phyloP scores from a whole-genome alignment of 768 basidiomycete genomes.

The Hypsizygus marmoreus region DNA sequence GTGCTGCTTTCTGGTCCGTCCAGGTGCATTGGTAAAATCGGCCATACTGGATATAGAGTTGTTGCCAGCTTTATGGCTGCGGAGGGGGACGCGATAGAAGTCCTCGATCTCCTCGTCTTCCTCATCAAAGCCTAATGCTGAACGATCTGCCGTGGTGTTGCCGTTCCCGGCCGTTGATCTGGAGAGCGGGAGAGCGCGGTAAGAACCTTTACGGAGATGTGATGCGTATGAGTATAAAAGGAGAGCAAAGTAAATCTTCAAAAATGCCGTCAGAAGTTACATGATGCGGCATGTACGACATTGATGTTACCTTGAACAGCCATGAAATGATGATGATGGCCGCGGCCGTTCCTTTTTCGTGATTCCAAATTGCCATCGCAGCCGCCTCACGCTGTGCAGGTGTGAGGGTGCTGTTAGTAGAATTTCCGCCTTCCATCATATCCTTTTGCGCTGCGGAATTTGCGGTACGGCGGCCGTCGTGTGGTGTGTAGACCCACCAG shows the following conservation, averaged over 20 bases:
- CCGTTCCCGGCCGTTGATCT: constrained; percentile 38
- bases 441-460: constrained; percentile 90
- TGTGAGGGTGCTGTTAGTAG: constrained; percentile 54
- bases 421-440: constrained; percentile 66
- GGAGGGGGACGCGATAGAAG: constrained; percentile 67
- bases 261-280: constrained; percentile 6
- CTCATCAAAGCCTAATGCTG: constrained; percentile 38
- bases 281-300: not conserved
- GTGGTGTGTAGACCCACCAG: constrained; percentile 92
- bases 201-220: constrained; percentile 90
- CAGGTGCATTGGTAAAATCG: constrained; percentile 64
- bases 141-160: constrained; percentile 31
- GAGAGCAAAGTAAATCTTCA: constrained; percentile 89
- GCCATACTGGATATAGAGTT: constrained; percentile 56
- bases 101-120: constrained; percentile 69
- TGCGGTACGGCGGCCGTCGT: constrained; percentile 79
- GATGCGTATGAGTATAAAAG: constrained; percentile 91
- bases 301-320: constrained; percentile 74
- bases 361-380: constrained; percentile 84
- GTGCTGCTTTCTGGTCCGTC: constrained; percentile 13
- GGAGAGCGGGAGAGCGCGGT: constrained; percentile 72
- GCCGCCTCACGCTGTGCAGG: constrained; percentile 67
- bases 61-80: constrained; percentile 39
- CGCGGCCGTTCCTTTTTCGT: constrained; percentile 83
- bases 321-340: constrained; percentile 81